Conservation (phyloP, 495 filamentous ascomycete species). For the Neohortaea acidophila region DNA sequence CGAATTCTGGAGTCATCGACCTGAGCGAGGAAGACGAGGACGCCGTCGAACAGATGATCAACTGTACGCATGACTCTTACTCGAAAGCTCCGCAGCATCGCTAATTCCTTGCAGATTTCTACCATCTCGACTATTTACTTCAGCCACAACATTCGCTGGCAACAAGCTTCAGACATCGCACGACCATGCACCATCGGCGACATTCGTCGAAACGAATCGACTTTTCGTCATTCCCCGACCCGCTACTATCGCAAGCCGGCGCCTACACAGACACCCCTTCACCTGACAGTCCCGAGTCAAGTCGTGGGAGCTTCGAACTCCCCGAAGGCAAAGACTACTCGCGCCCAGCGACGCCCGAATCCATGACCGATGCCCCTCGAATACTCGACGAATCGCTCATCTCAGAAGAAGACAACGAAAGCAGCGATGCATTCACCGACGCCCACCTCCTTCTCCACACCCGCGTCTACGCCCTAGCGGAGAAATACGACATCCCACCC, state of each 20-base stretch:
- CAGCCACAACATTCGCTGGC: slow-evolving; percentile 15
- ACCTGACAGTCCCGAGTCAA: too few species aligned
- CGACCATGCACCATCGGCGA: slow-evolving; percentile 5
- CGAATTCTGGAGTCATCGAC: slow-evolving; percentile 24
- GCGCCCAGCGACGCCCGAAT: not conserved
- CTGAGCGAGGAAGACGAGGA: slow-evolving; percentile 30
- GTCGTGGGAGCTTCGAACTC: not conserved
- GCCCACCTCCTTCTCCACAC: slow-evolving; percentile 24
- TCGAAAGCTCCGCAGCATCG: not conserved
- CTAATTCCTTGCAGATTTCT: slow-evolving; percentile 20
- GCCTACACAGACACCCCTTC: too few species aligned
- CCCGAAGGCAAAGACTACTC: not conserved
- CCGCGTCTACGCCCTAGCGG: slow-evolving; percentile 29
- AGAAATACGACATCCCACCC: slow-evolving; percentile 31
- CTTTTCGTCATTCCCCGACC: slow-evolving; percentile 24
- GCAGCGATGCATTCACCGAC: slow-evolving; percentile 8
- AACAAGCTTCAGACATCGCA: slow-evolving; percentile 16
- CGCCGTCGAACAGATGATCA: slow-evolving; percentile 30
- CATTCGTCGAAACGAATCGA: slow-evolving; percentile 21
- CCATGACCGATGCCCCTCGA: slow-evolving; percentile 4
- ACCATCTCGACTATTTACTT: slow-evolving; percentile 30
- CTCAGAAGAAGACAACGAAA: slow-evolving; percentile 11
- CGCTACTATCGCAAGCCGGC: slow-evolving; percentile 22
- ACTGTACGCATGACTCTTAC: slow-evolving; percentile 19
- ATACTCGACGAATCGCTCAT: too few species aligned